Evolutionary conservation across 2,329 filamentous ascomycete species (phyloP).

Genomic region (Pezicula rhizophila): DNA sequence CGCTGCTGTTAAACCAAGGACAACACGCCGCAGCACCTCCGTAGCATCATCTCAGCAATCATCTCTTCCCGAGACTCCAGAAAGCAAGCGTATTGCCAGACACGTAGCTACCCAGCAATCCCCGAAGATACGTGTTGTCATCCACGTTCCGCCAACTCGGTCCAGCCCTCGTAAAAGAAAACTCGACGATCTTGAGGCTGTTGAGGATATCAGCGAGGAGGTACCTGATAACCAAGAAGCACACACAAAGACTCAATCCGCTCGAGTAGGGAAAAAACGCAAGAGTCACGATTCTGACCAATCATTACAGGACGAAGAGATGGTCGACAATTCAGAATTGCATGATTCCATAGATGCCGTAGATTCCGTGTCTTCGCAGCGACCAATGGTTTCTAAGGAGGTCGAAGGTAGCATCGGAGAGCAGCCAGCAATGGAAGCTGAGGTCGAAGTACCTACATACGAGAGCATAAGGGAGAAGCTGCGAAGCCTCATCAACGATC

Average conservation of each 20-base stretch:
- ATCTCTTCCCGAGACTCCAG: neutral
- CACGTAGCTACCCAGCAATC: neutral
- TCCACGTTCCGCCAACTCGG: neutral
- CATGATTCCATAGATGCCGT: neutral
- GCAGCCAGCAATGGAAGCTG: neutral
- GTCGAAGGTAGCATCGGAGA: neutral
- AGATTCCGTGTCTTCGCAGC: neutral
- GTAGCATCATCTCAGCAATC: neutral
- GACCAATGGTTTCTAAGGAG: neutral
- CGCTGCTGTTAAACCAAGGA: neutral
- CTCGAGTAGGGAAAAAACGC: neutral
- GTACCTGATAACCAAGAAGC: constrained; percentile 19
- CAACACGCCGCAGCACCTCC: neutral
- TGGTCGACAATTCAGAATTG: neutral
- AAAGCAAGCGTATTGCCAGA: neutral
- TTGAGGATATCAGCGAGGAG: constrained; percentile 10
- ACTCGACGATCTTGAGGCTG: constrained; percentile 4
- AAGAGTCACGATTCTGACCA: neutral
- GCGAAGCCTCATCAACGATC: constrained; percentile 52
- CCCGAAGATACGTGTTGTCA: neutral
- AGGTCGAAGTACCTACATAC: constrained; percentile 22
- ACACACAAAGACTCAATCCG: neutral
- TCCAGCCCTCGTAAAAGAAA: constrained; percentile 9
- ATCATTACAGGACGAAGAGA: neutral
- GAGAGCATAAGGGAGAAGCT: constrained; percentile 45